Evolutionary conservation across 306 rosid species (phyloP).

Genomic region (Erythrophleum fordii): DNA sequence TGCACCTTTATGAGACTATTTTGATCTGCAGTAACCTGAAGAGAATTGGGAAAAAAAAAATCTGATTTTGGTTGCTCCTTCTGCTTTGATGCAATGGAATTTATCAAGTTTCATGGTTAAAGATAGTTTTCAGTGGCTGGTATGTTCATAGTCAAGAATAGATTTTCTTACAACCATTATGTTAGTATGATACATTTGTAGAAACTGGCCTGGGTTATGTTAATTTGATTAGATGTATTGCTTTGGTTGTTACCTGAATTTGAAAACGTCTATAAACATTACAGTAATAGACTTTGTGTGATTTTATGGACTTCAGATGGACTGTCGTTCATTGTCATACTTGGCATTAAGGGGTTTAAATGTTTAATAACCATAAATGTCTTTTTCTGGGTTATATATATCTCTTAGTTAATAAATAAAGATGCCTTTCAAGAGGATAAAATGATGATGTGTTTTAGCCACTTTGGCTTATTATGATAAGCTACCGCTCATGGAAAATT

Average conservation of each 20-base stretch:
- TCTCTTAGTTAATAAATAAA: neutral
- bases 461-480: slow-evolving; percentile 5
- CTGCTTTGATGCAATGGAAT: slow-evolving; percentile 12
- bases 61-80: neutral
- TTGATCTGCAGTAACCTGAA: slow-evolving; percentile 26
- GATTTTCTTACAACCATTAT: slow-evolving; percentile 8
- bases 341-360: neutral
- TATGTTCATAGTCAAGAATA: neutral
- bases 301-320: neutral
- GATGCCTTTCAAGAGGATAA: neutral
- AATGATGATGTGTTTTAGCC: slow-evolving; percentile 2
- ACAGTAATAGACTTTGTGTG: neutral
- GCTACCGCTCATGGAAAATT: neutral
- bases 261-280: slow-evolving; percentile 7
- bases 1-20: slow-evolving; percentile 19
- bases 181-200: neutral
- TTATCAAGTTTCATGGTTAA: neutral
- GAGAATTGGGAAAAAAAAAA: neutral
- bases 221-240: neutral
- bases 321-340: neutral
- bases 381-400: neutral
- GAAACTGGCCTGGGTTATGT: neutral
- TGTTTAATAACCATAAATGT: neutral
- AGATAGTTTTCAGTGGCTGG: slow-evolving; percentile 25
- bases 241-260: neutral